Evolutionary conservation across 2,329 filamentous ascomycete species (phyloP).

Genomic region (Colletotrichum tanaceti): DNA sequence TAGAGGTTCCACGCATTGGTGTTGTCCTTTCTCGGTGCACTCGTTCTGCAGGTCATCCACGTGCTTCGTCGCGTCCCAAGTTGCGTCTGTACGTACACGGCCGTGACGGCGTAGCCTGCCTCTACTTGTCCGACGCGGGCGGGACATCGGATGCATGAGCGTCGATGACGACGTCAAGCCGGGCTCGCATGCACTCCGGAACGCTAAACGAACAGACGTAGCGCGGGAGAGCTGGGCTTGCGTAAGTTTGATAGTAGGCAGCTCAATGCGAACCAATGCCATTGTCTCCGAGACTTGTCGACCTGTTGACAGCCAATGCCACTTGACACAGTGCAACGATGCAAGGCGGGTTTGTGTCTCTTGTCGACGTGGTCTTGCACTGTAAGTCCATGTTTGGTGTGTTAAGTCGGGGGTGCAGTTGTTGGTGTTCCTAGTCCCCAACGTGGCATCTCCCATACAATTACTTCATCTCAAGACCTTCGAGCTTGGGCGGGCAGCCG

Average conservation of each 20-base stretch:
- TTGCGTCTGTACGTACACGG: not conserved
- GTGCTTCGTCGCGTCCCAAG: not conserved
- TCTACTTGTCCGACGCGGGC: not conserved
- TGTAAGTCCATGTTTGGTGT: not conserved
- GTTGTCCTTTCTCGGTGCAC: not conserved
- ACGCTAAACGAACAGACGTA: not conserved
- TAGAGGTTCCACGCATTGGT: not conserved
- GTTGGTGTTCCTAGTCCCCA: not conserved
- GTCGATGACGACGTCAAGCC: not conserved
- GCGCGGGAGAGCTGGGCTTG: not conserved
- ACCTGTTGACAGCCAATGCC: not conserved
- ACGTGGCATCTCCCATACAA: not conserved
- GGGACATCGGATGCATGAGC: not conserved
- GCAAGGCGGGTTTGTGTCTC: not conserved
- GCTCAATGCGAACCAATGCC: not conserved
- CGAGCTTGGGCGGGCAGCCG: not conserved
- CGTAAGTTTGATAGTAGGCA: not conserved
- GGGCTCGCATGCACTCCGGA: not conserved
- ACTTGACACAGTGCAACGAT: not conserved
- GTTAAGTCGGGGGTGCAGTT: not conserved
- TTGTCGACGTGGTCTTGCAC: not conserved
- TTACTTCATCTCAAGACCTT: conserved; percentile 12
- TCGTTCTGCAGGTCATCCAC: not conserved
- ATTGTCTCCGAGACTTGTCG: not conserved
- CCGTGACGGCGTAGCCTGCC: not conserved